Evolutionary conservation across 176 grass and related monocot genomes (phyloP), one percentile per base, ranked within the genome.

Genomic region (Oryza coarctata): DNA sequence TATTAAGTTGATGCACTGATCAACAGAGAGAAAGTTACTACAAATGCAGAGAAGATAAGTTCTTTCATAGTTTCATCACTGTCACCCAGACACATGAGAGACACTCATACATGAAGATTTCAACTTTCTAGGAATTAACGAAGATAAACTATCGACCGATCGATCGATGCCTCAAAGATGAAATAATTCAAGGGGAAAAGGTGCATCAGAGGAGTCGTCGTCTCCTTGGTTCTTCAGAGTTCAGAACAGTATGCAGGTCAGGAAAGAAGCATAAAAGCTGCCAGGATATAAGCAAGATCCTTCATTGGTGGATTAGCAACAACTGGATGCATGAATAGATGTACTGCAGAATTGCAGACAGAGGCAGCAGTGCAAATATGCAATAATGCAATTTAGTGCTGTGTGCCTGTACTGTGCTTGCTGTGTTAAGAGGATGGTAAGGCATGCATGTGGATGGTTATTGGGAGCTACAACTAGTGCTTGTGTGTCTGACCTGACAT

Each of bases 101-200:
- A 17, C 17, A 57, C 41, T 71, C 65, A 18, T 25, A 1, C 22
- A 35, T 6, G 17, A 26, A 12, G 36, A 67, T 52, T 75, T 89
- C 32, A 2, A 36, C 35, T 36, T 6, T 36, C 58, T 32, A 50
- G 65, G 77, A 76, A 75, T 77, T 55, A 55, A 55, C 9, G 22
- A 55, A 55, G 50, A 71, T 52, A 58, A 65, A 77, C 41, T 35
- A 36, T 2, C 36, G 62, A 62, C 0, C 36, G 68, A 62, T 15
- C 15, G 71, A 80, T 69, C 87, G 17, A 65, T 64, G 25, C 33
- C 80, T 89, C 83, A 77, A 47, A 66, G 17, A 70, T 22, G 73
- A 66, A 82, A 89, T 78, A 82, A 82, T 89, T 82, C 41, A 61
- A 70, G 35, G 60, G 63, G 81, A 82, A 60, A 86, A 85, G 82